A percentile compares a stretch with the other conserved stretches of the same genome.
These are phyloP conservation scores for Tardiomyces depauwii DNA, from an alignment of 1,139 yeast species.

Conservation along the genomic window DNA sequence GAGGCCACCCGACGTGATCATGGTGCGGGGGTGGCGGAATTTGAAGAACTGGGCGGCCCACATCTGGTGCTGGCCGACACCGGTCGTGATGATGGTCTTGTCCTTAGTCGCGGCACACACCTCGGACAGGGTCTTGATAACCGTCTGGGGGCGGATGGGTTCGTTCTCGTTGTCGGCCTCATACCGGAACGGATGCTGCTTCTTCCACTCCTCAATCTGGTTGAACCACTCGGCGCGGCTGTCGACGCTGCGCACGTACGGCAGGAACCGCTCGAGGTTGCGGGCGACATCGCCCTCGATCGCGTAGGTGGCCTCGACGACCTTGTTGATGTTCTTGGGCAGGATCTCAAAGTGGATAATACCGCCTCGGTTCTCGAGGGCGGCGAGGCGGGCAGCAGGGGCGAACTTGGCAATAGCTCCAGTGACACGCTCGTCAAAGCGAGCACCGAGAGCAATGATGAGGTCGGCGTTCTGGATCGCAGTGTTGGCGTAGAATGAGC, in stretches of 20 bases:
- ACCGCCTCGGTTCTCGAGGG: conserved; percentile 84
- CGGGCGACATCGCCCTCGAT: conserved; percentile 90
- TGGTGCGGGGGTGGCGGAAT: conserved; percentile 83
- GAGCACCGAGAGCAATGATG: conserved; percentile 88
- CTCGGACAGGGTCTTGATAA: conserved; percentile 65
- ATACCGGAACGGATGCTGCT: conserved; percentile 75
- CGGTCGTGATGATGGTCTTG: conserved; percentile 84
- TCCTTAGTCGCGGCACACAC: conserved; percentile 53
- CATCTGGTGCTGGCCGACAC: conserved; percentile 99
- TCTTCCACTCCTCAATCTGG: conserved; percentile 70
- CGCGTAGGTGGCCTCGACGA: conserved; percentile 94
- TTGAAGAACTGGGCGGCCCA: conserved; percentile 99
- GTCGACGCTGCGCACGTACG: conserved; percentile 48
- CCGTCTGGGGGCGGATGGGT: conserved; percentile 85
- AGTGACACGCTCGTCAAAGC: conserved; percentile 98
- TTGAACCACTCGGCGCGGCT: conserved; percentile 72
- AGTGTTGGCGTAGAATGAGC: conserved; percentile 86
- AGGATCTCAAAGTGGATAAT: conserved; percentile 91
- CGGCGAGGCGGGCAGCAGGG: conserved; percentile 86
- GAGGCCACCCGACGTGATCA: conserved; percentile 95
- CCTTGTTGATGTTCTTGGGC: conserved; percentile 95
- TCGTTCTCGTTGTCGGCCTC: conserved; percentile 51
- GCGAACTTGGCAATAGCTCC: conserved; percentile 81
- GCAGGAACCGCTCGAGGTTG: conserved; percentile 63
- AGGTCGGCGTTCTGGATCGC: conserved; percentile 92